Conservation (phyloP, 108 stramenopile species). For the Mayamaea pseudoterrestris region DNA sequence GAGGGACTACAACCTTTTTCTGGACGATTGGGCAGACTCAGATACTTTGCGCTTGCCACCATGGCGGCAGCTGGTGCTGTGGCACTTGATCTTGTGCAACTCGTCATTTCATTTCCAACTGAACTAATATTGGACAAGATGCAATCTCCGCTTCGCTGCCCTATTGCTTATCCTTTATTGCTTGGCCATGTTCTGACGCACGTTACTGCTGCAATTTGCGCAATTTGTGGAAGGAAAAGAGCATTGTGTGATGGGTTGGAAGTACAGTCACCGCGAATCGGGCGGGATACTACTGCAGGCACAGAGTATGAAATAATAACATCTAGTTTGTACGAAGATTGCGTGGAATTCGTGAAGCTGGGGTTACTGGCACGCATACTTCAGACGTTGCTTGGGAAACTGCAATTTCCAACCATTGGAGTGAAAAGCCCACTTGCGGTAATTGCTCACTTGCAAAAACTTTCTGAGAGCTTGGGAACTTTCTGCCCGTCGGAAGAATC, state of each 20-base stretch:
- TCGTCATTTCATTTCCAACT: slow-evolving; percentile 60
- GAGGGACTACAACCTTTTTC: slow-evolving; percentile 69
- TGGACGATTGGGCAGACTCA: slow-evolving; percentile 60
- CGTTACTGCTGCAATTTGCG: slow-evolving; percentile 61
- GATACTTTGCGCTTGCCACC: slow-evolving; percentile 61
- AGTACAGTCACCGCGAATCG: slow-evolving; percentile 22
- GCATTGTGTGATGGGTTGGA: slow-evolving; percentile 41
- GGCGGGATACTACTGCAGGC: too few species aligned
- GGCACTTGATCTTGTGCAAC: slow-evolving; percentile 61
- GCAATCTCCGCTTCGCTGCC: slow-evolving; percentile 28
- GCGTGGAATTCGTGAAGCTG: slow-evolving; percentile 53
- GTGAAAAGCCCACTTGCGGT: neutral
- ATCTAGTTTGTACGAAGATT: slow-evolving; percentile 23
- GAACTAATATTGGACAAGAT: slow-evolving; percentile 6
- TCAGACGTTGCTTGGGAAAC: slow-evolving; percentile 54
- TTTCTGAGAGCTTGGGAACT: neutral
- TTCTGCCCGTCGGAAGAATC: neutral
- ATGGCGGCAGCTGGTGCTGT: slow-evolving; percentile 72
- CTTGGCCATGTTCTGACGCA: slow-evolving; percentile 69
- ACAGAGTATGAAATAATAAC: neutral
- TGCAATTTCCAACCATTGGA: slow-evolving; percentile 1
- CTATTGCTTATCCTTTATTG: slow-evolving; percentile 66
- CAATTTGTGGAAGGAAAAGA: slow-evolving; percentile 54
- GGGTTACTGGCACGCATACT: slow-evolving; percentile 58
- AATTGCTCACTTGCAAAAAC: neutral